Conservation (phyloP, 345 rosid species). For the Hypericum androsaemum region DNA sequence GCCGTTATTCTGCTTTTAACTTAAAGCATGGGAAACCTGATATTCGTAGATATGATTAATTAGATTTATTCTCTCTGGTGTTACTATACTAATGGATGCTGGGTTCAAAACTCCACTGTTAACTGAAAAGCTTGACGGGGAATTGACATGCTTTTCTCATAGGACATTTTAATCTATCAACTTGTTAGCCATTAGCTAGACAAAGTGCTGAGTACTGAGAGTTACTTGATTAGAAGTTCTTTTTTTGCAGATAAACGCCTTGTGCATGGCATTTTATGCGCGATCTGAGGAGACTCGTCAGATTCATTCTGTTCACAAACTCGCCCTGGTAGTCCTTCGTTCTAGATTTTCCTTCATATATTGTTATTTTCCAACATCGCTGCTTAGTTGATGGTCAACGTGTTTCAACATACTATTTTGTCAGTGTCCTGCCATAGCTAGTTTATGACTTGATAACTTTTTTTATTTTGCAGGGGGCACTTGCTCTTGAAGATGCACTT, state of each 20-base stretch:
- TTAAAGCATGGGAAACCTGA: no score
- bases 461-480: slow-evolving; percentile 51
- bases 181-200: no score
- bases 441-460: slow-evolving; percentile 10
- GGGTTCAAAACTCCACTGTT: no score
- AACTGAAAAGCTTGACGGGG: no score
- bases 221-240: slow-evolving; percentile 1
- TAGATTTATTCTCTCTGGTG: no score
- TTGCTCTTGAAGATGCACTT: slow-evolving; percentile 84
- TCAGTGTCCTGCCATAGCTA: slow-evolving; percentile 9
- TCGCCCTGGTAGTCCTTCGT: slow-evolving; percentile 56
- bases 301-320: slow-evolving; percentile 90
- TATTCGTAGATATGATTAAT: no score
- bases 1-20: no score
- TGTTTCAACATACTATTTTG: neutral
- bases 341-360: neutral
- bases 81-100: no score
- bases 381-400: no score
- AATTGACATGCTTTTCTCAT: no score
- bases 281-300: slow-evolving; percentile 88
- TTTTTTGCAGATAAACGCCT: slow-evolving; percentile 60
- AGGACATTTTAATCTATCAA: no score
- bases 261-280: slow-evolving; percentile 92
- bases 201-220: neutral
- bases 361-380: neutral